A percentile compares a stretch with the other conserved stretches of the same genome.
Conservation (phyloP, 2,329 filamentous ascomycete genomes). For the Lachnellula suecica region DNA sequence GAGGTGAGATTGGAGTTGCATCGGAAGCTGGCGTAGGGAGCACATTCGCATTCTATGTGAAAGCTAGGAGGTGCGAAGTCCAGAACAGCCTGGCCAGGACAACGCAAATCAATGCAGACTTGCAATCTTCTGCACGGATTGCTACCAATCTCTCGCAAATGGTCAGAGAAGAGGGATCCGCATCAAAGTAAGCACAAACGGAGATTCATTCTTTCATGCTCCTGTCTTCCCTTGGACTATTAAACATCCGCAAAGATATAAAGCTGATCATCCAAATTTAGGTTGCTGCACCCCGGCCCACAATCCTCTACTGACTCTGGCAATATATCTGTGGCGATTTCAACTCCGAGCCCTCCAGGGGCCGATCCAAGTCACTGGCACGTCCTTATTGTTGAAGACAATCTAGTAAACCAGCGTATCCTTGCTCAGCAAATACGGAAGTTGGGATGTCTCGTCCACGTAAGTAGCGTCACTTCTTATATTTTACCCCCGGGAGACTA, state of each 20-base stretch:
- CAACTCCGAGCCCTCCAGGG: neutral
- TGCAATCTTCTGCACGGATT: slow-evolving; percentile 43
- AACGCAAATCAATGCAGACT: slow-evolving; percentile 60
- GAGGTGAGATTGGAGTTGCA: slow-evolving; percentile 70
- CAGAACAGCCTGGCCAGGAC: slow-evolving; percentile 41
- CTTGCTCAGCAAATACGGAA: slow-evolving; percentile 58
- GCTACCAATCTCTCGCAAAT: slow-evolving; percentile 10
- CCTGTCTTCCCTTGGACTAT: too few species aligned
- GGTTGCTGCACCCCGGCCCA: too few species aligned
- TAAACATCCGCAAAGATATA: too few species aligned
- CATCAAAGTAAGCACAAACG: too few species aligned
- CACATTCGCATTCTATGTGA: slow-evolving; percentile 71
- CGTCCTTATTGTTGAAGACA: slow-evolving; percentile 80
- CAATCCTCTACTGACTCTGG: too few species aligned
- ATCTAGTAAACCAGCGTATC: slow-evolving; percentile 80
- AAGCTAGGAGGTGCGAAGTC: slow-evolving; percentile 16
- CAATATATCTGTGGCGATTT: neutral
- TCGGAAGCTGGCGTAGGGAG: slow-evolving; percentile 67
- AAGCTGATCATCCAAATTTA: too few species aligned
- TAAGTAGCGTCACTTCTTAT: too few species aligned
- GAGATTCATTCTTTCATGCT: too few species aligned
- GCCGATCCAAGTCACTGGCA: slow-evolving; percentile 57
- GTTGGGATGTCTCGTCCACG: slow-evolving; percentile 57
- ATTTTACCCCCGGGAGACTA: too few species aligned
- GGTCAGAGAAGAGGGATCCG: slow-evolving; percentile 1